phyloP scores from a whole-genome alignment of 108 stramenopile species.

The Skeletonema costatum region DNA sequence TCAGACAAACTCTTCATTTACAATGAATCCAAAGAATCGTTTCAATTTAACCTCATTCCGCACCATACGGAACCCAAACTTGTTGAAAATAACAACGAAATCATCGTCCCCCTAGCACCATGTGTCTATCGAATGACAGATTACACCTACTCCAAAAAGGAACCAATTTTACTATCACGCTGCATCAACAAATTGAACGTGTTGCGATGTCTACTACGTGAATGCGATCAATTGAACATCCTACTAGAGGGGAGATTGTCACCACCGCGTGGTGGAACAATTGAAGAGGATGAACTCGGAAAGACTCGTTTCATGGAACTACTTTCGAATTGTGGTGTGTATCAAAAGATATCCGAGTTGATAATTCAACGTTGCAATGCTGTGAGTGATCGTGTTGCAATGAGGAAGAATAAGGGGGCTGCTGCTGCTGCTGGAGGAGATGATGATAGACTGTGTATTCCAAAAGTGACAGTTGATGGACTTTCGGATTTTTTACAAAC shows the following conservation, averaged over 20 bases:
- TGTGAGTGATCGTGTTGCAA: constrained; percentile 14
- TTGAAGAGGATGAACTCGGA: constrained; percentile 69
- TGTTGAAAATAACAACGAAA: constrained; percentile 10
- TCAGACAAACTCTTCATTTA: constrained; percentile 49
- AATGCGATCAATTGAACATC: constrained; percentile 49
- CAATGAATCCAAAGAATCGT: constrained; percentile 29
- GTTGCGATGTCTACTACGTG: constrained; percentile 55
- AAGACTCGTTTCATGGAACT: constrained; percentile 70
- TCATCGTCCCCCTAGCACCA: constrained; percentile 60
- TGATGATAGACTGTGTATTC: constrained; percentile 27
- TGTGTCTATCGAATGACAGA: constrained; percentile 70
- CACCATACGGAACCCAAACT: constrained; percentile 20
- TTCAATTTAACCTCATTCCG: constrained; percentile 39
- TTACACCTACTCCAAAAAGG: constrained; percentile 59
- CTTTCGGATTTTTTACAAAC: constrained; percentile 49
- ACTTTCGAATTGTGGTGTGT: constrained; percentile 63
- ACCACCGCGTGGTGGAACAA: constrained; percentile 10
- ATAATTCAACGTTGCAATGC: constrained; percentile 41
- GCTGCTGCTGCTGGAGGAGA: not conserved
- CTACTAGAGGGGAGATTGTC: constrained; percentile 46
- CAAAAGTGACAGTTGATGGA: constrained; percentile 53
- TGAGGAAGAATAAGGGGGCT: not conserved
- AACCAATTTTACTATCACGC: constrained; percentile 39
- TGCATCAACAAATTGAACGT: constrained; percentile 62
- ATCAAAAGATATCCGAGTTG: constrained; percentile 58